phyloP scores from a whole-genome alignment of 1,284 basidiomycete species.

The Ganoderma multipileum region DNA sequence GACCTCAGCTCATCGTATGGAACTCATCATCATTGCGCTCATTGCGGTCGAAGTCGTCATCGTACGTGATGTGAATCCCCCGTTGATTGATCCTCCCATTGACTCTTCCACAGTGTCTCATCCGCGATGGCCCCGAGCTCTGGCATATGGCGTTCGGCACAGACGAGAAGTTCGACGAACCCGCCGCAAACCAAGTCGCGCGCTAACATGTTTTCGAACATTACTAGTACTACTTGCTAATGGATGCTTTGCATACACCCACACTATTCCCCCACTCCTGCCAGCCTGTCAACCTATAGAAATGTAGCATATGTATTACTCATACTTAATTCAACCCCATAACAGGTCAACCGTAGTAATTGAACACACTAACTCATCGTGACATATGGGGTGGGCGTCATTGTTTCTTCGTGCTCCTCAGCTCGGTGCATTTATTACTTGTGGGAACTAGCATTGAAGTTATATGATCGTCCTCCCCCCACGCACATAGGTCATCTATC shows the following conservation, averaged over 20 bases:
- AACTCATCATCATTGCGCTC: constrained; percentile 88
- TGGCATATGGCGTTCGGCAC: constrained; percentile 56
- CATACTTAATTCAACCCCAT: neutral
- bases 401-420: neutral
- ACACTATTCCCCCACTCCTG: neutral
- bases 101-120: constrained; percentile 53
- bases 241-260: neutral
- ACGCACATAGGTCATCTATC: too few relatives aligned
- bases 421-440: neutral
- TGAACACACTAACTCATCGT: neutral
- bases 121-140: constrained; percentile 66
- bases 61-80: constrained; percentile 52
- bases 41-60: constrained; percentile 92
- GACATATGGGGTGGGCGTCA: neutral
- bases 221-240: neutral
- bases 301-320: neutral
- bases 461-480: too few relatives aligned
- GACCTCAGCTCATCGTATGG: constrained; percentile 89
- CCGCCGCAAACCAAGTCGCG: neutral
- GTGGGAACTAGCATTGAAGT: neutral
- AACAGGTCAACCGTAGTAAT: neutral
- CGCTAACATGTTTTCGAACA: neutral
- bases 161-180: constrained; percentile 13
- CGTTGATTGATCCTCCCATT: neutral
- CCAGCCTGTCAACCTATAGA: neutral